Evolutionary conservation across 202 grass and related monocot species (phyloP).

Genomic region (Zoysia matrella): DNA sequence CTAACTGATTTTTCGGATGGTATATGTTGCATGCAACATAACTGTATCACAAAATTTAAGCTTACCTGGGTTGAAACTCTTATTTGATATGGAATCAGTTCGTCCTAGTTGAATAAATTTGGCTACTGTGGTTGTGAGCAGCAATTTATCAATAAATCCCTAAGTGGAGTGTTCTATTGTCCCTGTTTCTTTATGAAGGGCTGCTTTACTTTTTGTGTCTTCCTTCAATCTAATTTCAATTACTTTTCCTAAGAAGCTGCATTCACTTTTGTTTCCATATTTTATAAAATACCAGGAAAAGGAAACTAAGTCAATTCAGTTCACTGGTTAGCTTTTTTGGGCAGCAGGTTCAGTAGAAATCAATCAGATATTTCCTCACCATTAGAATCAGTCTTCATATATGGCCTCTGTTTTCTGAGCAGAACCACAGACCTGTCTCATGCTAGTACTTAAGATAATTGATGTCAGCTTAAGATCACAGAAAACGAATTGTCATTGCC

Average conservation of each 20-base stretch:
- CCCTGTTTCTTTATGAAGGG: neutral
- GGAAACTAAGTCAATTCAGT: conserved; percentile 41
- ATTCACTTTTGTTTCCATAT: conserved; percentile 22
- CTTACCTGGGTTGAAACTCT: neutral
- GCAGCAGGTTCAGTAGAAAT: conserved; percentile 23
- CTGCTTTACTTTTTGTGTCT: neutral
- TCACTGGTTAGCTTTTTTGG: conserved; percentile 39
- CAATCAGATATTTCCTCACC: conserved; percentile 10
- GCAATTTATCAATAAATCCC: neutral
- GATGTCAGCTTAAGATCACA: conserved; percentile 37
- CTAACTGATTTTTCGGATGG: no score
- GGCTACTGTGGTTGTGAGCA: neutral
- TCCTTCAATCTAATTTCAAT: conserved; percentile 43
- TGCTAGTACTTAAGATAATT: conserved; percentile 41
- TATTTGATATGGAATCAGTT: neutral
- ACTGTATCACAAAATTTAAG: neutral
- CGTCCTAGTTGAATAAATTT: neutral
- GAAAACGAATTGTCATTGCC: conserved; percentile 29
- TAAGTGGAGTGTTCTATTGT: neutral
- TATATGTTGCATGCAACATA: neutral
- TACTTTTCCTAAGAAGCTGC: conserved; percentile 43
- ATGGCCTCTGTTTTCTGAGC: conserved; percentile 38
- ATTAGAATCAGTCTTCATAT: conserved; percentile 39
- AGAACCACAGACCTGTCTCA: conserved; percentile 32
- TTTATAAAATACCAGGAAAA: conserved; percentile 49